Evolutionary conservation across 2,329 filamentous ascomycete genomes (phyloP).

Genomic region (Davidsoniella eucalypti): DNA sequence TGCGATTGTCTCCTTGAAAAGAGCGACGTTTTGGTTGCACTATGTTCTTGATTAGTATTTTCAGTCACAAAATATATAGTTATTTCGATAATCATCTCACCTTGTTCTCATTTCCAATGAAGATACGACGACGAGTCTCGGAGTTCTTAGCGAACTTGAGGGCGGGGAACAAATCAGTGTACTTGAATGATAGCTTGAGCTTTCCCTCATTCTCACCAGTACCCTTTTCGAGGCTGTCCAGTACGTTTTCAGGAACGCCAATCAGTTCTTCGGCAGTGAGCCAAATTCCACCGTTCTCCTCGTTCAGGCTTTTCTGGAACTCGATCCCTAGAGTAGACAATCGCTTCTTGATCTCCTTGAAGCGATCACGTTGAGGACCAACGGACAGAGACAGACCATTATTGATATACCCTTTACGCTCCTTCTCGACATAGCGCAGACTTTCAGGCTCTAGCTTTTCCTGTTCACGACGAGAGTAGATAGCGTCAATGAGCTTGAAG

Average conservation of each 20-base stretch:
- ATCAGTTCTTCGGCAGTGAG: slow-evolving; percentile 57
- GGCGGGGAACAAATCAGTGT: slow-evolving; percentile 62
- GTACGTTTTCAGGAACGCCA: slow-evolving; percentile 56
- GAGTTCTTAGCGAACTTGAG: slow-evolving; percentile 61
- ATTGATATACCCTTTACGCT: slow-evolving; percentile 59
- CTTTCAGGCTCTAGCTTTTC: slow-evolving; percentile 49
- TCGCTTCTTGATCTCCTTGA: slow-evolving; percentile 75
- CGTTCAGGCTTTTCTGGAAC: slow-evolving; percentile 67
- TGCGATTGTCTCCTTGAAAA: slow-evolving; percentile 60
- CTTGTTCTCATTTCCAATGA: slow-evolving; percentile 68
- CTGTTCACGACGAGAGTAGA: slow-evolving; percentile 33
- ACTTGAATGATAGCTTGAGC: slow-evolving; percentile 65
- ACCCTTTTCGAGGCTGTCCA: slow-evolving; percentile 54
- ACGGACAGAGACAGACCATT: slow-evolving; percentile 59
- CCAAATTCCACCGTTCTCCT: slow-evolving; percentile 70
- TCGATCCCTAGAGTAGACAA: slow-evolving; percentile 57
- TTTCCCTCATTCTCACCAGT: slow-evolving; percentile 56
- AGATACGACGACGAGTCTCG: slow-evolving; percentile 51
- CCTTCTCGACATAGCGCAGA: slow-evolving; percentile 57
- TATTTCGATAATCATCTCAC: slow-evolving; percentile 19
- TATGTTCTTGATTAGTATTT: slow-evolving; percentile 13
- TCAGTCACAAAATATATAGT: background rate
- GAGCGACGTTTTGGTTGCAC: slow-evolving; percentile 52
- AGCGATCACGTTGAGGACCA: slow-evolving; percentile 55
- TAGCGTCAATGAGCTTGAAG: slow-evolving; percentile 47